Base-by-base conservation (phyloP, 2,329 filamentous ascomycete species). In the Fusarium sp. region DNA sequence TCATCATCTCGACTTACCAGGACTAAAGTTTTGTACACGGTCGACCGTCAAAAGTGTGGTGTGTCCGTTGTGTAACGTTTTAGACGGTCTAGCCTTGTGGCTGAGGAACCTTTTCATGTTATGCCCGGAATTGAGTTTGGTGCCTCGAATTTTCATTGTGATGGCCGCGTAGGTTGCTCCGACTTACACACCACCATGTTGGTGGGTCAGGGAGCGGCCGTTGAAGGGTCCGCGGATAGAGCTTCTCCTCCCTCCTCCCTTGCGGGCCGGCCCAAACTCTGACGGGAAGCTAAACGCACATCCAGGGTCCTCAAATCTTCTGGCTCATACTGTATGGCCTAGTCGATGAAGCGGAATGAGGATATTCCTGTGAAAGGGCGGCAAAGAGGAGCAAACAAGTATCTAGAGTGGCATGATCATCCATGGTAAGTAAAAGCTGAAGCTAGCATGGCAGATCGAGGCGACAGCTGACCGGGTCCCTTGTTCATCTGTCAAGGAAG, bases 381-480 rank as follows among this genome's bases (percentile, higher is more conserved):
- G 22, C 38, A 33, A 22, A n/a, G 10, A 57, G 38, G 19, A 24
- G 19, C 22, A 65, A 47, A 31, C 34, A 64, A 46, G 51, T 36
- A 44, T 24, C 31, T 40, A 31, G 6, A 61, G 62, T 65, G 40
- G 49, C 34, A 57, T 68, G 67, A 65, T 62, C 24, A 26, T 34
- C 55, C 49, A 39, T 39, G 62, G 22, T 34, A 44, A 57, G 44
- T 54, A 21, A 40, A 65, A 66, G 67, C 59, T 70, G 60, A 70
- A 62, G 67, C 52, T 58, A 69, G 42, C 31, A 59, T 39, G 31
- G 45, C 28, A 65, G 56, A 69, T 69, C 52, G 53, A 74, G 69
- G 67, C 71, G 56, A 57, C 46, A 58, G 65, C 66, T 64, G 65
- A 71, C 72, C 52, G 56, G 72, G 71, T 44, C 46, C 66, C 71